Percentiles rank a stretch among this genome's conserved stretches.
Conservation (phyloP, 371 early-diverging fungal genomes). For the Syncephalastrum sp. region DNA sequence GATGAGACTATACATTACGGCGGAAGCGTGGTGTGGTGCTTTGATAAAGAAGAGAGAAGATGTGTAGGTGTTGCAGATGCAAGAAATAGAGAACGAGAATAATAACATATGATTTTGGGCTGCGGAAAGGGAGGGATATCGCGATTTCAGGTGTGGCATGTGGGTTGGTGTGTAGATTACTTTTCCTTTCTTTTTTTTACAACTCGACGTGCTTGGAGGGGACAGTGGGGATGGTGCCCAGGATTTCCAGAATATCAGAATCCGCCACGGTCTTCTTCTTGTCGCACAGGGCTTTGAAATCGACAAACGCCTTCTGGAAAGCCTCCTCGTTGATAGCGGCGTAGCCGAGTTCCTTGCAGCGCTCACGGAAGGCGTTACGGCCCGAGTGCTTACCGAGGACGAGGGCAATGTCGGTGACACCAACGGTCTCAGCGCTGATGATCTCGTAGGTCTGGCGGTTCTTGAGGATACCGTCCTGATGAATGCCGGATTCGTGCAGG, state of each 20-base stretch:
- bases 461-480: constrained; percentile 97
- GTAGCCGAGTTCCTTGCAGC: constrained; percentile 81
- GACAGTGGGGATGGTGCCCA: constrained; percentile 51
- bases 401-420: constrained; percentile 79
- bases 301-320: constrained; percentile 78
- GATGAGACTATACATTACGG: no score
- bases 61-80: no score
- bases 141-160: no score
- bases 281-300: constrained; percentile 91
- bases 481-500: constrained; percentile 96
- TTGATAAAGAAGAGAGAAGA: no score
- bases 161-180: no score
- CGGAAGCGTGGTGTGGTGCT: no score
- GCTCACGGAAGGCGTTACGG: constrained; percentile 86
- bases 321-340: constrained; percentile 57
- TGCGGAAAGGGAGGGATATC: no score
- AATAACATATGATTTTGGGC: no score
- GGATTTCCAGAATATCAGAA: constrained; percentile 82
- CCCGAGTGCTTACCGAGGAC: constrained; percentile 97
- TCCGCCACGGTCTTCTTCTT: constrained; percentile 90
- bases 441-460: constrained; percentile 94
- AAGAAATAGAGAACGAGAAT: no score
- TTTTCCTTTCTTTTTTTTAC: not conserved
- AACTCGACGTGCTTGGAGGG: constrained; percentile 15
- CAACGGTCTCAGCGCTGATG: constrained; percentile 89